phyloP scores from a whole-genome alignment of 2,329 filamentous ascomycete species.

The Whalleya microplaca region DNA sequence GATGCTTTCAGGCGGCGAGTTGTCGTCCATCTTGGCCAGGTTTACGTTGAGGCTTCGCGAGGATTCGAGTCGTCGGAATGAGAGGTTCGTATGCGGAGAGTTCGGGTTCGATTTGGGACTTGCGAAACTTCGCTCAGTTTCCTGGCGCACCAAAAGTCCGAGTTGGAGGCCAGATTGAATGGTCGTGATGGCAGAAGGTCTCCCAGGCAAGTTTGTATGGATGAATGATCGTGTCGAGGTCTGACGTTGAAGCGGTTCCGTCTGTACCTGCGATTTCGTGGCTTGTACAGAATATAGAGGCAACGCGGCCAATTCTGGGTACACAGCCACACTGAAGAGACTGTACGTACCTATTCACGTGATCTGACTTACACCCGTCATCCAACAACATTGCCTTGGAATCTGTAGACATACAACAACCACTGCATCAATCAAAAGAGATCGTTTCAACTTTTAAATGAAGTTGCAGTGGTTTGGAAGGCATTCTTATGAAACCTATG shows the following conservation, averaged over 20 bases:
- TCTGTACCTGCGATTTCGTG: not conserved
- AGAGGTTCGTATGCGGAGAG: not conserved
- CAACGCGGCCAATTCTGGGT: too few species aligned
- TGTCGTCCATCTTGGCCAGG: constrained; percentile 50
- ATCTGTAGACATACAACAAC: too few species aligned
- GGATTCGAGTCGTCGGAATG: not conserved
- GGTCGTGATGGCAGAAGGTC: not conserved
- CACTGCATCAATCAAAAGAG: too few species aligned
- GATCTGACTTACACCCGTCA: not conserved
- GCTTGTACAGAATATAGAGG: not conserved
- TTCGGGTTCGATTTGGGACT: not conserved
- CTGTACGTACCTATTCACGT: not conserved
- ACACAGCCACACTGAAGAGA: too few species aligned
- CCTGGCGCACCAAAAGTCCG: not conserved
- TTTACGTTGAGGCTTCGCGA: not conserved
- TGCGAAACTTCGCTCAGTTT: not conserved
- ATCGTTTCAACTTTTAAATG: too few species aligned
- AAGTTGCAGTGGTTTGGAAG: too few species aligned
- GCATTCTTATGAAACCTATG: too few species aligned
- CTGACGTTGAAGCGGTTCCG: not conserved
- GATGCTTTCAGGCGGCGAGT: constrained; percentile 53
- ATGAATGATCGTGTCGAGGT: not conserved
- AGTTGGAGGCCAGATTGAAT: not conserved
- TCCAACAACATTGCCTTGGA: not conserved
- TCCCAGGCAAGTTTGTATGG: too few species aligned